A percentile compares a stretch with the other conserved stretches of the same genome.
These are phyloP conservation scores for Sphagnum contortum DNA, from an alignment of 225 moss, liverwort and hornwort species.

Conservation along the genomic window DNA sequence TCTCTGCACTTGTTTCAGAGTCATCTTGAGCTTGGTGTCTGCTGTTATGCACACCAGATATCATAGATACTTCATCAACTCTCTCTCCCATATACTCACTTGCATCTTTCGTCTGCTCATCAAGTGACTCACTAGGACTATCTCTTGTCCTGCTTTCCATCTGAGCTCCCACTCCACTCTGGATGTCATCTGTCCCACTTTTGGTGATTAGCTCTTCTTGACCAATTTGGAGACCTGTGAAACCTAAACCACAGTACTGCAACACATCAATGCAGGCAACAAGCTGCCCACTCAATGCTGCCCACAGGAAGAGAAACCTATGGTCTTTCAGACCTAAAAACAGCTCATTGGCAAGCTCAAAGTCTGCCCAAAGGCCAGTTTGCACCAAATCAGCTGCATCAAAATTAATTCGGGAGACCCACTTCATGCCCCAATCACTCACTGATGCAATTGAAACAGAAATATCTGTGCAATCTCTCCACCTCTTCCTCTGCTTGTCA, in stretches of 20 bases:
- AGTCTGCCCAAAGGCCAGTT: constrained; percentile 55
- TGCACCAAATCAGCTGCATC: constrained; percentile 12
- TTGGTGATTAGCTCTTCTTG: background rate
- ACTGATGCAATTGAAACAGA: constrained; percentile 39
- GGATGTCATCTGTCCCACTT: constrained; percentile 9
- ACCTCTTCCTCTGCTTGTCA: constrained; percentile 6
- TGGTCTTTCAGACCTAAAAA: constrained; percentile 70
- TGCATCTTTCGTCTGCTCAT: background rate
- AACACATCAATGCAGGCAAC: constrained; percentile 60
- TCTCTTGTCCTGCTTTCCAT: constrained; percentile 7
- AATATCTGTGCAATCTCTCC: constrained; percentile 17
- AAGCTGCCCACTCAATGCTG: constrained; percentile 40
- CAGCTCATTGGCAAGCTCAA: constrained; percentile 57
- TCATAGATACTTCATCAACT: background rate
- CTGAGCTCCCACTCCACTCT: constrained; percentile 2
- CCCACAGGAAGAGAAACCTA: constrained; percentile 66
- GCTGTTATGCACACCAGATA: background rate
- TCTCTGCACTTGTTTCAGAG: background rate
- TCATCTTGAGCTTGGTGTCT: background rate
- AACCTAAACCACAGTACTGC: constrained; percentile 52
- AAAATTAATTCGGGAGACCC: constrained; percentile 42
- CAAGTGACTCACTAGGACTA: no score
- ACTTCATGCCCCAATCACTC: constrained; percentile 53
- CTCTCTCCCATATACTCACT: no score
- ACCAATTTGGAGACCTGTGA: constrained; percentile 6